Base-by-base conservation (phyloP, 2,329 filamentous ascomycete species). In the Calonectria ilicicola region DNA sequence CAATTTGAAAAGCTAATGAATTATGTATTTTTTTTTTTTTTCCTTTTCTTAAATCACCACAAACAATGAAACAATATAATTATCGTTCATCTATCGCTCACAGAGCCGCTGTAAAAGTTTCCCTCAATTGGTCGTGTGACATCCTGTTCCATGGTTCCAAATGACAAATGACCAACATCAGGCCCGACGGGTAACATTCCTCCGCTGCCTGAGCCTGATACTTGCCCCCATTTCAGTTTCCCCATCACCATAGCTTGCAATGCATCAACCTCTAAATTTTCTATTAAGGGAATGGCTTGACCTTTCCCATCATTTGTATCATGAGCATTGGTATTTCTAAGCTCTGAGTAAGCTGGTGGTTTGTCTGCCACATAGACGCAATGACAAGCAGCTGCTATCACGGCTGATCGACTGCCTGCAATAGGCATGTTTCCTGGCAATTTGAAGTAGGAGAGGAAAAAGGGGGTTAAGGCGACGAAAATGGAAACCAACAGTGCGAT, bases 321-420 rank as follows among this genome's bases (percentile, higher is more conserved):
- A 10, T 64, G 53, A 15, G 49, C 69, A 3, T 63, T 17, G 2
- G 66, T 35, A 14, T 23, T 8, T 7, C 56, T 67, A 15, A 76
- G 49, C 26, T 68, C 65, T 2, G 35, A 14, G 1, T 75, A 70
- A 1, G 69, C 53, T 17, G 46, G 9, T 6, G 38, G 58, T 1
- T 38, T 63, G 38, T 53, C 49, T 7, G 23, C 15, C 7, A 15
- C 15, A 27, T 6, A 1, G 2, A 19, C 32, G 26, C 38, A 70
- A 26, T 76, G 75, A 8, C 75, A 76, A 1, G 75, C 75, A 17
- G 75, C 75, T 23, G 75, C 76, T 2, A 76, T 76, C 2, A 76
- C 72, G 3, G 67, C 74, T 6, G 75, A 76, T 21, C 76, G 70
- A 19, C 69, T 70, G 6, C 72, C 75, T 2, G 75, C 60, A 21